Conservation (phyloP, 73 alveolate genomes). For the Blepharisma stoltei region DNA sequence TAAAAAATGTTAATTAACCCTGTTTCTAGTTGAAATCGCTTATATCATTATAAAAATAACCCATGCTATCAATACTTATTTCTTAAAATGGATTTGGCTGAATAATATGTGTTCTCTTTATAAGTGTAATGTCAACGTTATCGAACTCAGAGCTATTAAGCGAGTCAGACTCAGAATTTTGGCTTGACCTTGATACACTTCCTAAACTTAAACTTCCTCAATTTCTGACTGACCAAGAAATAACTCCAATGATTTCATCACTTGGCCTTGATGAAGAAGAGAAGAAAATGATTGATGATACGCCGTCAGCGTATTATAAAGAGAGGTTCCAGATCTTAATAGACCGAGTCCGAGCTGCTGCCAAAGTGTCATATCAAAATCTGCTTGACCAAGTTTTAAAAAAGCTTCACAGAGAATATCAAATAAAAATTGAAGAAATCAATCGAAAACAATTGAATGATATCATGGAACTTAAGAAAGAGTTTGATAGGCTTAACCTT, state of each 20-base stretch:
- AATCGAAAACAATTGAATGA: background rate
- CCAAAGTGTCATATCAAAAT: background rate
- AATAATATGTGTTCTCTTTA: too few species aligned
- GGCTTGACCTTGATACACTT: conserved; percentile 3
- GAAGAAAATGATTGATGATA: background rate
- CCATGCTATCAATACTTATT: too few species aligned
- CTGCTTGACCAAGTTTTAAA: background rate
- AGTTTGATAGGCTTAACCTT: background rate
- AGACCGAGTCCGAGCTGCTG: background rate
- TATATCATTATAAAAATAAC: too few species aligned
- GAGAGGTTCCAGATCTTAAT: background rate
- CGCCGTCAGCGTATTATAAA: background rate
- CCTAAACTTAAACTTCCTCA: background rate
- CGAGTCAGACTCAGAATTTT: conserved; percentile 22
- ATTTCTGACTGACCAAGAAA: background rate
- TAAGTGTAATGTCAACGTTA: too few species aligned
- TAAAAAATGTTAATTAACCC: too few species aligned
- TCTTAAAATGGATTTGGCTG: too few species aligned
- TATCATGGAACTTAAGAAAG: background rate
- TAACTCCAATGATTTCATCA: background rate
- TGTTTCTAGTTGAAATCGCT: too few species aligned
- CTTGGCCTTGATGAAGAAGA: conserved; percentile 17
- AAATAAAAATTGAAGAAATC: background rate
- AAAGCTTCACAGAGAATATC: background rate
- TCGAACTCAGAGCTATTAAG: too few species aligned